Base-by-base conservation (phyloP, 129 eudicot species). In the Mikania micrantha region DNA sequence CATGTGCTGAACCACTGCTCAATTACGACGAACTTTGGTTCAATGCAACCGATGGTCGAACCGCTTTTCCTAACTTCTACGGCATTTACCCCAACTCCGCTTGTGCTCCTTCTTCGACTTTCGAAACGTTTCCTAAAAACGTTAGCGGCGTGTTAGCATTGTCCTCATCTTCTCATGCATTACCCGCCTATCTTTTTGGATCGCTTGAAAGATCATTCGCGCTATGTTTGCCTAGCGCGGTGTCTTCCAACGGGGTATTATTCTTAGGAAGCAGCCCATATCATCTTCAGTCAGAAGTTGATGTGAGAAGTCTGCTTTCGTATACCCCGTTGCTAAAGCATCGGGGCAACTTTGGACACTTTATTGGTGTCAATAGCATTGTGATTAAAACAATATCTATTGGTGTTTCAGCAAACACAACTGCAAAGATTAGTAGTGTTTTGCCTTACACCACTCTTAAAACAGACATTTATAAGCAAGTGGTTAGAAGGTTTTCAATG, bases 221-320 rank as follows among this genome's bases (percentile, higher is more conserved):
- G 4, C 41, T 85, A 47, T 85, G 87, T 60, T 50, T 85, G 59
- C 83, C 84, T 12, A 75, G 78, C 62, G 59, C 72, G n/a, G n/a
- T n/a, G n/a, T n/a, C n/a, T n/a, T 36, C 68, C 54, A n/a, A n/a
- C 0, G 90, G 90, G 12, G 76, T 73, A 5, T 28, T 79, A 15
- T 72, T 78, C 41, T 81, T 75, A 13, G 90, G 90, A 20, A 66
- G 73, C 1, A 82, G 82, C 15, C 81, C 86, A 9, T 74, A 70
- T 62, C 7, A 67, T 31, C 58, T 81, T 57, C 69, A 74, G 4
- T 19, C 25, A 19, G 17, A 38, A n/a, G 9, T 54, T 4, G 66
- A 69, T 7, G n/a, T 39, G 5, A 54, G 0, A 10, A 54, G 17
- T 44, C 16, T 53, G 3, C 74, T 69, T 53, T 69, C 66, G 8